Evolutionary conservation across 2,329 filamentous ascomycete species (phyloP), one percentile per base, ranked within the genome.

Genomic region (Cladosporium sp.): DNA sequence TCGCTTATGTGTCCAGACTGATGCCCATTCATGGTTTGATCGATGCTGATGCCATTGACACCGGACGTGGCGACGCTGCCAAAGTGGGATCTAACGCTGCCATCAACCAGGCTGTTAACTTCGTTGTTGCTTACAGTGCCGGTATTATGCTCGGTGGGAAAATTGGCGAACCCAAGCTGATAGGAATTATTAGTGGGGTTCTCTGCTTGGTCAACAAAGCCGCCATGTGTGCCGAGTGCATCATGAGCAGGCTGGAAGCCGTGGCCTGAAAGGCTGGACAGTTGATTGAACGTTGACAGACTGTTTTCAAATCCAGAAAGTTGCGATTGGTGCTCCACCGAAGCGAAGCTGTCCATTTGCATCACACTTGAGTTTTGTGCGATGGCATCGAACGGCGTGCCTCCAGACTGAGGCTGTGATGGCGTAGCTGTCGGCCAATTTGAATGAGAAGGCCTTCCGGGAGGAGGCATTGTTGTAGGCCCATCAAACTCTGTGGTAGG

Each of bases 1-100:
- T 64, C 55, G 20, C 42, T 66, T 60, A 9, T 60, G 57, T 54
- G 58, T 55, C 50, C 63, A 60, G 51, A 56, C 6, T 28, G 19
- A 17, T 47, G 19, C 19, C 54, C 54, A 11, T 45, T 64, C 63
- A 1, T 60, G 58, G 39, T 64, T 42, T 64, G n/a, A 47, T 20
- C 54, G 51, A 60, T 25, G 58, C 55, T 36, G 59, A 56, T 17
- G 55, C 54, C 15, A 51, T 56, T 38, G 52, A 38, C 36, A 14
- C 34, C 28, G 4, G 25, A 22, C 14, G 20, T 42, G 37, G 37
- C 17, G 15, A 20, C 11, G 19, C 25, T 45, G 17, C 36, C 36
- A 30, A 40, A 17, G 2, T 34, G 19, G n/a, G 38, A 6, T 5
- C 45, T 30, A 9, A 45, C 28, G 28, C 30, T 40, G 25, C 22